These are phyloP conservation scores for Penicillium lividum DNA, from an alignment of 495 filamentous ascomycete species.

Conservation along the genomic window DNA sequence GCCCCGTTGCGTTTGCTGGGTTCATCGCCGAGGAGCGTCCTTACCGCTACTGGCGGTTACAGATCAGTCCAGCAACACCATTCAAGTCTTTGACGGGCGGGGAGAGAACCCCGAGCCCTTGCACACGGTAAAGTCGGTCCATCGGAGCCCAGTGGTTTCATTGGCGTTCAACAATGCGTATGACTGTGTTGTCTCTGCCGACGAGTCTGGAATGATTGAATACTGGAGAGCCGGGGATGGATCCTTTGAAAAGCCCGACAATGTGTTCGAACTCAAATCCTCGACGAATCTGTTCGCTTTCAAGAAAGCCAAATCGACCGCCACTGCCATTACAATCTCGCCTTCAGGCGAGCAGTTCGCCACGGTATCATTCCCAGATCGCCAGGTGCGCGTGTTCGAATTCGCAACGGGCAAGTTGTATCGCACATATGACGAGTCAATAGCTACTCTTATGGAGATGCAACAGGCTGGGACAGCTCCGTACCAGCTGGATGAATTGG, in stretches of 20 bases:
- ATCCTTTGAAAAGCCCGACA: slow-evolving; percentile 85
- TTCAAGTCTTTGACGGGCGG: slow-evolving; percentile 85
- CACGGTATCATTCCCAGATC: slow-evolving; percentile 90
- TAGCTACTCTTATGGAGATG: slow-evolving; percentile 84
- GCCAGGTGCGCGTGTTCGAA: slow-evolving; percentile 89
- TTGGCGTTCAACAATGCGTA: slow-evolving; percentile 88
- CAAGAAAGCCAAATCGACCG: slow-evolving; percentile 88
- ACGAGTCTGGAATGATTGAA: slow-evolving; percentile 92
- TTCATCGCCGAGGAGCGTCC: slow-evolving; percentile 84
- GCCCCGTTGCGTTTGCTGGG: slow-evolving; percentile 87
- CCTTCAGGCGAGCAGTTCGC: slow-evolving; percentile 82
- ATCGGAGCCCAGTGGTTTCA: slow-evolving; percentile 73
- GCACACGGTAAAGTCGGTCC: slow-evolving; percentile 72
- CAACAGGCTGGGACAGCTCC: slow-evolving; percentile 85
- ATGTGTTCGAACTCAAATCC: slow-evolving; percentile 89
- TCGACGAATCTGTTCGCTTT: slow-evolving; percentile 94
- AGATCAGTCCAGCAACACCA: slow-evolving; percentile 67
- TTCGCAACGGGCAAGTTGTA: slow-evolving; percentile 85
- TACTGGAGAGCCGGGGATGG: slow-evolving; percentile 82
- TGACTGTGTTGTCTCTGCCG: slow-evolving; percentile 86
- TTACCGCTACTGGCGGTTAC: slow-evolving; percentile 88
- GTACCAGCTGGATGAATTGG: slow-evolving; percentile 78
- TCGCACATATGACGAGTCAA: slow-evolving; percentile 91
- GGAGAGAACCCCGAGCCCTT: slow-evolving; percentile 74
- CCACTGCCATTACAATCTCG: slow-evolving; percentile 82